These are phyloP conservation scores for Chimonanthus salicifolius DNA, from an alignment of 164 flowering plant genomes.

Conservation along the genomic window DNA sequence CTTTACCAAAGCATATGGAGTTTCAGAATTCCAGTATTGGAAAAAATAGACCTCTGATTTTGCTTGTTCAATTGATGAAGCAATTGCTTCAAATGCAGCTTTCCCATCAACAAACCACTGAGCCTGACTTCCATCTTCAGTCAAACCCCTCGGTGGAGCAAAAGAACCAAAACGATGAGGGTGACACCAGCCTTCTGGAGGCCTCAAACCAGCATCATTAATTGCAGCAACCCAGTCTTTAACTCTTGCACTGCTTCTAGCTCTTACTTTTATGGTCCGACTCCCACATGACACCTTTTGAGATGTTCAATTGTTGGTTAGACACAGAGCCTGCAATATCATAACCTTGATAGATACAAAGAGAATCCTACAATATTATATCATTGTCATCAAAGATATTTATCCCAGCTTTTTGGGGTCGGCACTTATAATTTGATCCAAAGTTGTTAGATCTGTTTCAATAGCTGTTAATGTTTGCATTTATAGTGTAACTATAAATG, in stretches of 20 bases:
- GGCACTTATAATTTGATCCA: no score
- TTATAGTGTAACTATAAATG: no score
- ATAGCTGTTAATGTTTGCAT: no score
- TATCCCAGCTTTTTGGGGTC: no score
- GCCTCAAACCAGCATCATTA: slow-evolving; percentile 91
- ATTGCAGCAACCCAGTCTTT: slow-evolving; percentile 96
- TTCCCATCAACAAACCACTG: slow-evolving; percentile 97
- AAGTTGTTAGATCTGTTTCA: no score
- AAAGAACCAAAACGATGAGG: slow-evolving; percentile 98
- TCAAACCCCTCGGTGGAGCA: slow-evolving; percentile 98
- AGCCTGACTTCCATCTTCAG: slow-evolving; percentile 89
- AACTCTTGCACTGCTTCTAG: slow-evolving; percentile 54
- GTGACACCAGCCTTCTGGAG: slow-evolving; percentile 99
- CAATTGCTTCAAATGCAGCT: slow-evolving; percentile 96
- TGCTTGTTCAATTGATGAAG: slow-evolving; percentile 80
- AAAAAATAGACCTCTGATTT: slow-evolving; percentile 79
- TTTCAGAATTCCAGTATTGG: not conserved
- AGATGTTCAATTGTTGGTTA: slow-evolving; percentile 9
- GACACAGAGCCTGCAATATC: slow-evolving; percentile 1
- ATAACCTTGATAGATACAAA: not conserved
- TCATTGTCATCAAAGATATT: no score
- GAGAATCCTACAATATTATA: no score
- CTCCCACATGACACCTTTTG: slow-evolving; percentile 86
- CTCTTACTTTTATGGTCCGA: slow-evolving; percentile 67
- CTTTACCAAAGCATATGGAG: not conserved